Evolutionary conservation across 495 filamentous ascomycete genomes (phyloP), one percentile per base, ranked within the genome.

Genomic region (Platismatia glauca): DNA sequence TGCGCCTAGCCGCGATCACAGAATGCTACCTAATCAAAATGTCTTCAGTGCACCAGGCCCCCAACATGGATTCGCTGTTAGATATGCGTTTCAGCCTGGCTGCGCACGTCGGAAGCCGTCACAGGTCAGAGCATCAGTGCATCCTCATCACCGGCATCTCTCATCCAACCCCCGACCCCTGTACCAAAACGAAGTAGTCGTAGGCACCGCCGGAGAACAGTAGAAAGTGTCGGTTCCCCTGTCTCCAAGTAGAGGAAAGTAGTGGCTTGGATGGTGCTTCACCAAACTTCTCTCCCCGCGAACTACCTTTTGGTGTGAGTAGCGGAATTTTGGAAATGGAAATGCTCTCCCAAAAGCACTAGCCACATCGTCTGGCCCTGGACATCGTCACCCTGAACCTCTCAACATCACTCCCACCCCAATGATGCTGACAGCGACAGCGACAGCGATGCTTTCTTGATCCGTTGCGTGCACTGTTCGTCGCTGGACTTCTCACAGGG

Each of bases 1-100:
- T 39, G 12, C 38, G 38, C 38, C 38, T 7, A 39, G 9, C 15
- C 8, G 38, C 7, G 8, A 39, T 39, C 8, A 39, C 16, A 43
- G 38, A 39, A 4, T 43, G 16, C 16, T 0, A 4, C 7, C 18
- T 20, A 61, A 41, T 33, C 24, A 41, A 20, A 29, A 3, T 6
- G 1, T 55, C 35, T 33, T 43, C 4, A 3, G 38, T 29, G 11
- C 55, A 24, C 41, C 37, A 39, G 59, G 33, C 31, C 59, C 5
- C 48, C 8, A 20, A 43, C 24, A 55, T 55, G 24, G 53, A 33
- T 41, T 56, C 7, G 50, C 39, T 20, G 50, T 62, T 56, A 52
- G 60, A 62, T 43, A 18, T 56, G 60, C 55, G 60, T 62, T 62
- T 62, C 60, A 62, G 50, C 13, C 24, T 31, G 20, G 29, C 27